Conservation (phyloP, 2,329 filamentous ascomycete genomes). For the Pseudocercospora musae region DNA sequence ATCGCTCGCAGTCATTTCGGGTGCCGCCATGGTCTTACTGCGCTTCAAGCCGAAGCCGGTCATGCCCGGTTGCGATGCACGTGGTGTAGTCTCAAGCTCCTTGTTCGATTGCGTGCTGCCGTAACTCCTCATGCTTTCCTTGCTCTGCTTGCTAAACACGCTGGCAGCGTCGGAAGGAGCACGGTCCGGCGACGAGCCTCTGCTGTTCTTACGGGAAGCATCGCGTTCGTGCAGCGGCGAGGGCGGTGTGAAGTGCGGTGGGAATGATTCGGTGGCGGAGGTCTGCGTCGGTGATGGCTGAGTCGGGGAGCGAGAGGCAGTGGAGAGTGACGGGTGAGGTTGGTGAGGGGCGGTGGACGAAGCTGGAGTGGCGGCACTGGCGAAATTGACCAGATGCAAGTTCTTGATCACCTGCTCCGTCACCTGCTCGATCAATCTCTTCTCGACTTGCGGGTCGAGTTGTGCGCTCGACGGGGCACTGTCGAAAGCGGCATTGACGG, state of each 20-base stretch:
- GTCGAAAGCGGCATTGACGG: slow-evolving; percentile 55
- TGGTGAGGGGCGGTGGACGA: slow-evolving; percentile 29
- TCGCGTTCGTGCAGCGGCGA: slow-evolving; percentile 40
- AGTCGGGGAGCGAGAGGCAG: slow-evolving; percentile 33
- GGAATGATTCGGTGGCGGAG: slow-evolving; percentile 45
- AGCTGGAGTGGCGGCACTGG: slow-evolving; percentile 14
- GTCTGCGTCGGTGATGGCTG: slow-evolving; percentile 26
- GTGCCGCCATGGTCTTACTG: slow-evolving; percentile 17
- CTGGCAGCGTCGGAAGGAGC: slow-evolving; percentile 23
- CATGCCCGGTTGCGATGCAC: slow-evolving; percentile 17
- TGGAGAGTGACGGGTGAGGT: slow-evolving; percentile 24
- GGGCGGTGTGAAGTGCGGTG: slow-evolving; percentile 54
- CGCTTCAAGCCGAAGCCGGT: slow-evolving; percentile 10
- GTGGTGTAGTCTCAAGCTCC: slow-evolving; percentile 22
- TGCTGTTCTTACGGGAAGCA: slow-evolving; percentile 19
- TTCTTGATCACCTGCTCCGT: slow-evolving; percentile 53
- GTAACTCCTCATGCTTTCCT: slow-evolving; percentile 20
- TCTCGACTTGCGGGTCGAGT: slow-evolving; percentile 59
- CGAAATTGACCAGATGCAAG: slow-evolving; percentile 27
- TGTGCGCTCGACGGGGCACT: slow-evolving; percentile 48
- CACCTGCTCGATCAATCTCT: slow-evolving; percentile 57
- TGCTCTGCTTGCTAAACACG: slow-evolving; percentile 17
- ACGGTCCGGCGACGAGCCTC: slow-evolving; percentile 39
- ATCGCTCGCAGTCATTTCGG: slow-evolving; percentile 10
- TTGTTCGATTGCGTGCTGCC: slow-evolving; percentile 21